Percentiles rank a stretch among this genome's conserved stretches.
Conservation (phyloP, 2,329 filamentous ascomycete genomes). For the Aspergillus fumigatus region DNA sequence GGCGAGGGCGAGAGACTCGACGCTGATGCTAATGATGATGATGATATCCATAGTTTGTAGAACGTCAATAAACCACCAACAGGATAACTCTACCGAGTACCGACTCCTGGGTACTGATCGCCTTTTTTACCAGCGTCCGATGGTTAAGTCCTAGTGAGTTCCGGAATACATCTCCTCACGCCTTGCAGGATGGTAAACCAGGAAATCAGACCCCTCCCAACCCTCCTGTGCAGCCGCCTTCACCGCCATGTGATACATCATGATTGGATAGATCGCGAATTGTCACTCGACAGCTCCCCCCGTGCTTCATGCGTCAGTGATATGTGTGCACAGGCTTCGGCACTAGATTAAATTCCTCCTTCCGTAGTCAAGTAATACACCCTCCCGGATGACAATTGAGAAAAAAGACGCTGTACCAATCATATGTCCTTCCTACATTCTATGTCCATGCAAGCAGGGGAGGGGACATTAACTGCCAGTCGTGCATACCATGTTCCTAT, state of each 20-base stretch:
- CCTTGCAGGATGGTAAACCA: not conserved
- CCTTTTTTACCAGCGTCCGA: too few relatives aligned
- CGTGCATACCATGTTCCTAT: not conserved
- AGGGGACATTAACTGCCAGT: not conserved
- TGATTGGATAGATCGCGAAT: conserved; percentile 7
- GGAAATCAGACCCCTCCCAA: not conserved
- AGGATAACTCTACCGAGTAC: not conserved
- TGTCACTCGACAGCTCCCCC: conserved; percentile 1
- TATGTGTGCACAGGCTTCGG: not conserved
- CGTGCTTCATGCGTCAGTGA: conserved; percentile 9
- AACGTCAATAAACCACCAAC: too few relatives aligned
- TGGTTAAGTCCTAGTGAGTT: not conserved
- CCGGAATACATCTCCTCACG: not conserved
- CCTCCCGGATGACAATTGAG: not conserved
- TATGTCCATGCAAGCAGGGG: not conserved
- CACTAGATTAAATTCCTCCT: not conserved
- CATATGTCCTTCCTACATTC: not conserved
- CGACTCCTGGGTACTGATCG: too few relatives aligned
- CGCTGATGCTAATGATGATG: not conserved
- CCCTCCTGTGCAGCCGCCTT: conserved; percentile 11
- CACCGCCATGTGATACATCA: conserved; percentile 32
- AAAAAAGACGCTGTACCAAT: not conserved
- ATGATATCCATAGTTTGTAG: not conserved
- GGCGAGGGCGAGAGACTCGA: too few relatives aligned
- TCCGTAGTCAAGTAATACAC: too few relatives aligned